Conservation (phyloP, 208 protist species). For the Pavlovales sp. region DNA sequence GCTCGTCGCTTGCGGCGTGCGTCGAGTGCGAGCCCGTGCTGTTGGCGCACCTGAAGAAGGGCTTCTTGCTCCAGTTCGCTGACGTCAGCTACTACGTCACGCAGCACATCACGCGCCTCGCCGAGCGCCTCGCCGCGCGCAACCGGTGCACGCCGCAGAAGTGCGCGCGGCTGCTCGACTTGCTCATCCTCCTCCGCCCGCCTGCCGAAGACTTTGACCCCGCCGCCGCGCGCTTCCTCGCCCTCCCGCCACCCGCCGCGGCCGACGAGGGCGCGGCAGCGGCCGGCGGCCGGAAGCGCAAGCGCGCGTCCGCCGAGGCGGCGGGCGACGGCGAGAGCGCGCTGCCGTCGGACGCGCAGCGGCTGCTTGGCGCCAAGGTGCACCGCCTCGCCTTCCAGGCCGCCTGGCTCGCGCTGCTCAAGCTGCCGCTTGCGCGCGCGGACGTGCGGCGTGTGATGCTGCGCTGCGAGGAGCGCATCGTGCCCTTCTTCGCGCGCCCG, state of each 20-base stretch:
- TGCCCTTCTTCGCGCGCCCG: neutral
- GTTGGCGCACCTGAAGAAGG: neutral
- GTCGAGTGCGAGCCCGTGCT: neutral
- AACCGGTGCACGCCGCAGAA: neutral
- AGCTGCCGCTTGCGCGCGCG: neutral
- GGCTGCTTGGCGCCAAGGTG: neutral
- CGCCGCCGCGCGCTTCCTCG: neutral
- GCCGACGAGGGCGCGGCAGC: neutral
- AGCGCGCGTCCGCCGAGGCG: neutral
- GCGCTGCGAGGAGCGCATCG: neutral
- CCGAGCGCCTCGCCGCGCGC: neutral
- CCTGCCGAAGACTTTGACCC: neutral
- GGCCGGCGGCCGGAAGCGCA: neutral
- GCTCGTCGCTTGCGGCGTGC: neutral
- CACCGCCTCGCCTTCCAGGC: neutral
- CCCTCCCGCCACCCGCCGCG: neutral
- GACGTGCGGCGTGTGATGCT: neutral
- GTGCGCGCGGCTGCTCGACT: neutral
- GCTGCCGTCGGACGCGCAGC: neutral
- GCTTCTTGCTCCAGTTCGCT: neutral
- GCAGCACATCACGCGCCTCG: neutral
- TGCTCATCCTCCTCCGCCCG: slow-evolving; percentile 5
- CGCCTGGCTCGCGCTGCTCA: slow-evolving; percentile 24
- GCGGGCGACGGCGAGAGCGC: neutral
- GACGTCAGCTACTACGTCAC: neutral